Conservation (phyloP, 306 rosid genomes). For the Trifolium dubium region DNA sequence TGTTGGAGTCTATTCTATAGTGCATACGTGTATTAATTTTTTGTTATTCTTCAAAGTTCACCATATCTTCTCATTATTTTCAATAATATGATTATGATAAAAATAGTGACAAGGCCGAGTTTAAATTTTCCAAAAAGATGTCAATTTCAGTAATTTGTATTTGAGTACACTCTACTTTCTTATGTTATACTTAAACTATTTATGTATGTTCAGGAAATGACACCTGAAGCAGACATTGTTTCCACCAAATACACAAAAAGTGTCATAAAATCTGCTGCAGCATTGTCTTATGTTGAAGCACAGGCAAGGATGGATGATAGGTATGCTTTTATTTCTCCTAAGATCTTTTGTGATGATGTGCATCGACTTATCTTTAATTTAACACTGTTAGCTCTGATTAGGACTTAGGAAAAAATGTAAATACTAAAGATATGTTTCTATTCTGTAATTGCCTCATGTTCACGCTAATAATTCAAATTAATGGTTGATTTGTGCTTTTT, state of each 20-base stretch:
- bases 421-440: conserved; percentile 7
- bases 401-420: conserved; percentile 10
- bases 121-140: conserved; percentile 23
- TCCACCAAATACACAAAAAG: conserved; percentile 84
- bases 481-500: conserved; percentile 26
- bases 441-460: conserved; percentile 2
- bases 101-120: neutral
- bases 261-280: conserved; percentile 86
- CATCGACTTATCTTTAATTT: conserved; percentile 25
- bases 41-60: neutral
- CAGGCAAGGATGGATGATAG: conserved; percentile 99
- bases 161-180: conserved; percentile 5
- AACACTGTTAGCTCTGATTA: conserved; percentile 12
- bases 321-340: conserved; percentile 54
- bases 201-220: conserved; percentile 81
- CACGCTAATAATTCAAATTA: conserved; percentile 22
- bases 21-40: neutral
- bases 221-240: conserved; percentile 88
- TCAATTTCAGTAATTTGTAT: conserved; percentile 33
- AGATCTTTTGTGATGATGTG: conserved; percentile 18
- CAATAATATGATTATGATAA: conserved; percentile 28
- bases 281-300: conserved; percentile 94
- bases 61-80: neutral
- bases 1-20: conserved; percentile 1
- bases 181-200: conserved; percentile 28